These are phyloP conservation scores for Pseudoperonospora humuli DNA, from an alignment of 352 stramenopile species.

Conservation along the genomic window DNA sequence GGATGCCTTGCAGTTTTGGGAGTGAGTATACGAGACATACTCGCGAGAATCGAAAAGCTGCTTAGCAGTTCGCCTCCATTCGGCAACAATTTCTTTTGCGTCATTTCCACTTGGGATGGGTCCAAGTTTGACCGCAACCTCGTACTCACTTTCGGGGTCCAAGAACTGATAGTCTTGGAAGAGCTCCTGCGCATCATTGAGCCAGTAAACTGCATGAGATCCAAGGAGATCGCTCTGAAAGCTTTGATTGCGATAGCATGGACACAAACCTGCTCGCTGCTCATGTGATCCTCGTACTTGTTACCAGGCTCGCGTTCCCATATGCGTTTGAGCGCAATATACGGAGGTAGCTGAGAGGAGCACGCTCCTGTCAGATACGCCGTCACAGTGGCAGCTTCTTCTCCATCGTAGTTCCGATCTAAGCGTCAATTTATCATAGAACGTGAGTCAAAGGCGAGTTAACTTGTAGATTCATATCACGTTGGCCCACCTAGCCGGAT, in stretches of 20 bases:
- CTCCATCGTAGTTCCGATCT: constrained; percentile 66
- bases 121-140: constrained; percentile 68
- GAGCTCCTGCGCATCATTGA: constrained; percentile 38
- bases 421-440: constrained; percentile 1
- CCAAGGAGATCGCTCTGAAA: neutral
- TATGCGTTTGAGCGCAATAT: constrained; percentile 56
- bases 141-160: constrained; percentile 62
- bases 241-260: neutral
- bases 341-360: constrained; percentile 43
- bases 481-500: constrained; percentile 37
- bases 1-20: neutral
- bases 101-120: constrained; percentile 36
- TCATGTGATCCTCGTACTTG: constrained; percentile 77
- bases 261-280: constrained; percentile 48
- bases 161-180: constrained; percentile 85
- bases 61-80: constrained; percentile 49
- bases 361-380: constrained; percentile 40
- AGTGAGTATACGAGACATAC: constrained; percentile 20
- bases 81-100: constrained; percentile 40
- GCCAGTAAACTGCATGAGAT: constrained; percentile 4
- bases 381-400: constrained; percentile 27
- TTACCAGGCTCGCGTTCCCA: constrained; percentile 73
- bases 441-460: neutral
- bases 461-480: neutral
- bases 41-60: constrained; percentile 42